Evolutionary conservation across 495 filamentous ascomycete genomes (phyloP).

Genomic region (Penicillium salamii): DNA sequence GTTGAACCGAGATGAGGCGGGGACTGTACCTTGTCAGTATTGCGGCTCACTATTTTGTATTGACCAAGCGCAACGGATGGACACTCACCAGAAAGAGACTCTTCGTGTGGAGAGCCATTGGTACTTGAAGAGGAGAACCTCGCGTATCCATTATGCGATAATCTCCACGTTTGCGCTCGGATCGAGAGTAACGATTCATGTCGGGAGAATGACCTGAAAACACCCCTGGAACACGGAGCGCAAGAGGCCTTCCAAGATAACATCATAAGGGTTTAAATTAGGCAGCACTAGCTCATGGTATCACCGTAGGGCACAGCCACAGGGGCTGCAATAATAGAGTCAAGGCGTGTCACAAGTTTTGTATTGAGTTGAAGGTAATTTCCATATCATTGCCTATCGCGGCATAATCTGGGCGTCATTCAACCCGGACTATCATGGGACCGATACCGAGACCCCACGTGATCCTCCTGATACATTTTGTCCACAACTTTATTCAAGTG

Average conservation of each 20-base stretch:
- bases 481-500: too few relatives aligned
- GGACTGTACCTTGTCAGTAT: conserved; percentile 42
- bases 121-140: conserved; percentile 27
- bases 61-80: too few relatives aligned
- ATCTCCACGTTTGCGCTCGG: conserved; percentile 16
- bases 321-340: conserved; percentile 7
- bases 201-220: conserved; percentile 28
- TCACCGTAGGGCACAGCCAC: conserved; percentile 10
- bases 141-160: background rate
- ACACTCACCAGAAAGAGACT: conserved; percentile 39
- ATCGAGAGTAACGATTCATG: conserved; percentile 21
- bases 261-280: conserved; percentile 11
- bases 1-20: conserved; percentile 69
- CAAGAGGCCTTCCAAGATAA: conserved; percentile 30
- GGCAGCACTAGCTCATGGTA: conserved; percentile 25
- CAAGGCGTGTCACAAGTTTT: background rate
- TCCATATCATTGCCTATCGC: conserved; percentile 28
- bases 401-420: conserved; percentile 28
- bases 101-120: conserved; percentile 6
- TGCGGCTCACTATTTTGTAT: conserved; percentile 1
- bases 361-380: background rate
- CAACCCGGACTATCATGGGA: conserved; percentile 16
- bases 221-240: conserved; percentile 37
- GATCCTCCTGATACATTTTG: too few relatives aligned
- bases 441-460: too few relatives aligned